These are phyloP conservation scores for Zasmidium cellare DNA, from an alignment of 2,329 filamentous ascomycete genomes.

Conservation along the genomic window DNA sequence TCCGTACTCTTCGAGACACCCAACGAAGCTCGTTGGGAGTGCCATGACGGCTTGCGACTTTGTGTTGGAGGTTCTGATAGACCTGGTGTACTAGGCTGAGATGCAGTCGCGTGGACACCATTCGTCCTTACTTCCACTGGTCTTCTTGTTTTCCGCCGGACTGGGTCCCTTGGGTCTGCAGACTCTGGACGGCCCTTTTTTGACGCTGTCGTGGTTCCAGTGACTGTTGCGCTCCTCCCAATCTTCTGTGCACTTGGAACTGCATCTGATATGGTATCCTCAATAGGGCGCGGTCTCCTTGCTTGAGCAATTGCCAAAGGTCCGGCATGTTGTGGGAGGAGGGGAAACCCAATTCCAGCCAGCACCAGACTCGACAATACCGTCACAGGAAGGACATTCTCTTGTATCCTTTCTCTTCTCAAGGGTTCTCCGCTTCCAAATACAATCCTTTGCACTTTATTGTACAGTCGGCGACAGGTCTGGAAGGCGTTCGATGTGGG, in stretches of 20 bases:
- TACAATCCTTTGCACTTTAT: constrained; percentile 84
- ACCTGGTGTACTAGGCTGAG: constrained; percentile 19
- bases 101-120: constrained; percentile 14
- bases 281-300: constrained; percentile 67
- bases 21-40: constrained; percentile 33
- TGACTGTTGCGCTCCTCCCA: constrained; percentile 69
- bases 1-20: constrained; percentile 31
- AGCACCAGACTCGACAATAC: constrained; percentile 79
- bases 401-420: constrained; percentile 73
- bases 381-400: constrained; percentile 77
- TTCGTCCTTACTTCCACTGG: constrained; percentile 31
- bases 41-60: constrained; percentile 7
- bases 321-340: constrained; percentile 75
- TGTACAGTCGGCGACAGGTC: constrained; percentile 80
- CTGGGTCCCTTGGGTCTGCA: constrained; percentile 26
- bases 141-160: constrained; percentile 36
- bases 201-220: constrained; percentile 41
- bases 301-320: constrained; percentile 81
- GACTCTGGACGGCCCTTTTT: constrained; percentile 43
- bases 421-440: constrained; percentile 72
- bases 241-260: constrained; percentile 57
- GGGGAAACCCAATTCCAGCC: constrained; percentile 72
- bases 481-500: constrained; percentile 77
- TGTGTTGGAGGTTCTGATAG: constrained; percentile 7
- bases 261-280: constrained; percentile 63